A percentile compares a stretch with the other conserved stretches of the same genome.
These are phyloP conservation scores for Raphanus sativus DNA, from an alignment of 345 rosid genomes.

Conservation along the genomic window DNA sequence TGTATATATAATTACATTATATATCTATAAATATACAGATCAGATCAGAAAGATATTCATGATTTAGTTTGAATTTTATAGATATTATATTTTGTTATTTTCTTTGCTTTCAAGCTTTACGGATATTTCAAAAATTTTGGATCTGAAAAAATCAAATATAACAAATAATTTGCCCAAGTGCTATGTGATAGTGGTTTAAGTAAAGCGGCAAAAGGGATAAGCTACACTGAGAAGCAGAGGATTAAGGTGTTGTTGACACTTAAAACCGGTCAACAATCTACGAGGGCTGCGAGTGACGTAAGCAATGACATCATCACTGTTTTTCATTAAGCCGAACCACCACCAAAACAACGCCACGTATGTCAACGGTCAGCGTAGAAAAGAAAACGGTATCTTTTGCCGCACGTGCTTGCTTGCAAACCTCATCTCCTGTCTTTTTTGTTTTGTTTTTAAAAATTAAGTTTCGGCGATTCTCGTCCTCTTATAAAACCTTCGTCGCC, in stretches of 20 bases:
- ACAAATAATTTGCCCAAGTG: too few relatives aligned
- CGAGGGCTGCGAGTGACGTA: slow-evolving; percentile 34
- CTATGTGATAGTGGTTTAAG: too few relatives aligned
- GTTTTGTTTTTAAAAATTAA: not conserved
- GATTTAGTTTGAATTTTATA: too few relatives aligned
- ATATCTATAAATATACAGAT: too few relatives aligned
- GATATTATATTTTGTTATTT: too few relatives aligned
- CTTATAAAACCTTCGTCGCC: slow-evolving; percentile 34
- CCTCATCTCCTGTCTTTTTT: not conserved
- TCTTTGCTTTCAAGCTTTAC: too few relatives aligned
- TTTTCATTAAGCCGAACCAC: slow-evolving; percentile 12
- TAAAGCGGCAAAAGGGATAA: slow-evolving; percentile 9
- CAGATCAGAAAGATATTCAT: too few relatives aligned
- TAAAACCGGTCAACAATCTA: slow-evolving; percentile 33
- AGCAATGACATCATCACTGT: slow-evolving; percentile 40
- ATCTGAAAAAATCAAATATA: too few relatives aligned
- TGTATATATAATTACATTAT: too few relatives aligned
- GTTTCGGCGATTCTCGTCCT: slow-evolving; percentile 34
- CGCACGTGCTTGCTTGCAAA: slow-evolving; percentile 38
- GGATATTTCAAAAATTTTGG: too few relatives aligned
- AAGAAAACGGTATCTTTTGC: slow-evolving; percentile 26
- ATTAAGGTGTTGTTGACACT: slow-evolving; percentile 1
- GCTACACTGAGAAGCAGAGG: slow-evolving; percentile 24
- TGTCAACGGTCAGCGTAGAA: slow-evolving; percentile 33
- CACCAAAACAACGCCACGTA: slow-evolving; percentile 9